phyloP scores from a whole-genome alignment of 345 rosid genomes.

The Schrenkiella parvula region DNA sequence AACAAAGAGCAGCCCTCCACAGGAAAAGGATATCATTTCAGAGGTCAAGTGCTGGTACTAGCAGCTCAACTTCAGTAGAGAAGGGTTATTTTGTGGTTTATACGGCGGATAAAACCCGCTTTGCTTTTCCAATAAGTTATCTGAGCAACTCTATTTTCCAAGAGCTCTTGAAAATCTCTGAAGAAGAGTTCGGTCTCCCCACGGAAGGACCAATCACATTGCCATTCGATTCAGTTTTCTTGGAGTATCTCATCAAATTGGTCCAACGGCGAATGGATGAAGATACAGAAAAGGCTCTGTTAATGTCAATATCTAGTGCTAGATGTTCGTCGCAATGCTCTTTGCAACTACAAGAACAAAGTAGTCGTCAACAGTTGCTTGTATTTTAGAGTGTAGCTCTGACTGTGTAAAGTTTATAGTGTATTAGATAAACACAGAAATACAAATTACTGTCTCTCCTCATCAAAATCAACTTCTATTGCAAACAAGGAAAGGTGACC shows the following conservation, averaged over 20 bases:
- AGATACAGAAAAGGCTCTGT: constrained; percentile 19
- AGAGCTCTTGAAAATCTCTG: constrained; percentile 38
- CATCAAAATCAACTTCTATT: background rate
- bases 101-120: constrained; percentile 26
- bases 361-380: background rate
- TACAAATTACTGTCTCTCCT: background rate
- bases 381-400: background rate
- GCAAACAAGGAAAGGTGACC: background rate
- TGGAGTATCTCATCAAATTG: constrained; percentile 29
- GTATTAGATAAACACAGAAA: background rate
- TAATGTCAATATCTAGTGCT: constrained; percentile 4
- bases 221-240: constrained; percentile 29
- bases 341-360: background rate
- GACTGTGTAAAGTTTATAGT: background rate
- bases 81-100: constrained; percentile 39
- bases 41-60: background rate
- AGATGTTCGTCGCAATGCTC: background rate
- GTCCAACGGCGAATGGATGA: background rate
- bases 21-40: constrained; percentile 28
- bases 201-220: constrained; percentile 28
- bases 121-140: constrained; percentile 26
- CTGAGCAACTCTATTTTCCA: constrained; percentile 25
- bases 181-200: constrained; percentile 34
- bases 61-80: background rate
- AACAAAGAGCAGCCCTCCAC: constrained; percentile 8